These are phyloP conservation scores for Candida gigantensis DNA, from an alignment of 1,139 yeast genomes.

Conservation along the genomic window DNA sequence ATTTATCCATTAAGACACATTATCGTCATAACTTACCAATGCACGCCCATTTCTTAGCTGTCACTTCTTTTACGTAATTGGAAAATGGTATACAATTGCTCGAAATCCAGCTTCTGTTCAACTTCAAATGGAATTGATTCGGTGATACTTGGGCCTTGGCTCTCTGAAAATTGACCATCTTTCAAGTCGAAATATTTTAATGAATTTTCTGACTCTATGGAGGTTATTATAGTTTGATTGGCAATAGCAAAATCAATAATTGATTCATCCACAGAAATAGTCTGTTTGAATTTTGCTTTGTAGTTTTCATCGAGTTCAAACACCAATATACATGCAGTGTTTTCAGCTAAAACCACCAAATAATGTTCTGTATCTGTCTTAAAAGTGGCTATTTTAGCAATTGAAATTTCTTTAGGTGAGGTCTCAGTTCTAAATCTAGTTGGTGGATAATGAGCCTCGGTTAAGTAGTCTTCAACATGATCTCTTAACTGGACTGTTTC, in stretches of 20 bases:
- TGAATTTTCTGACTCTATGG: constrained; percentile 47
- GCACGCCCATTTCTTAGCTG: constrained; percentile 44
- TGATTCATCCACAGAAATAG: constrained; percentile 24
- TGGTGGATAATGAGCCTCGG: constrained; percentile 64
- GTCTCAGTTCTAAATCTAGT: constrained; percentile 59
- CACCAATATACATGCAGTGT: constrained; percentile 53
- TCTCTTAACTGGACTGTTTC: constrained; percentile 52
- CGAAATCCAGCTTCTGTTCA: constrained; percentile 44
- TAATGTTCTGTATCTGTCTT: constrained; percentile 23
- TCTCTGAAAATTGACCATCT: constrained; percentile 12
- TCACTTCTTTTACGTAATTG: constrained; percentile 83
- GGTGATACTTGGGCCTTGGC: constrained; percentile 17
- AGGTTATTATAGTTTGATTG: constrained; percentile 36
- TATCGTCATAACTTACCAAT: too few species aligned
- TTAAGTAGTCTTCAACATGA: constrained; percentile 47
- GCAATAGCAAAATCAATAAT: constrained; percentile 29
- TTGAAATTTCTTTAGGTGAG: constrained; percentile 51
- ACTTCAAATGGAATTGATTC: constrained; percentile 34
- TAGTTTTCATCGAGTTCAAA: constrained; percentile 32
- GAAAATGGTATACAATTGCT: constrained; percentile 64
- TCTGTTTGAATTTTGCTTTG: constrained; percentile 25
- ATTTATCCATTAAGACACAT: too few species aligned
- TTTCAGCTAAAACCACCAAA: constrained; percentile 53
- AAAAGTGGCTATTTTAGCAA: constrained; percentile 45
- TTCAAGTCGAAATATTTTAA: constrained; percentile 26